Conservation (phyloP, 2,329 filamentous ascomycete genomes). For the Myriosclerotinia scirpicola region DNA sequence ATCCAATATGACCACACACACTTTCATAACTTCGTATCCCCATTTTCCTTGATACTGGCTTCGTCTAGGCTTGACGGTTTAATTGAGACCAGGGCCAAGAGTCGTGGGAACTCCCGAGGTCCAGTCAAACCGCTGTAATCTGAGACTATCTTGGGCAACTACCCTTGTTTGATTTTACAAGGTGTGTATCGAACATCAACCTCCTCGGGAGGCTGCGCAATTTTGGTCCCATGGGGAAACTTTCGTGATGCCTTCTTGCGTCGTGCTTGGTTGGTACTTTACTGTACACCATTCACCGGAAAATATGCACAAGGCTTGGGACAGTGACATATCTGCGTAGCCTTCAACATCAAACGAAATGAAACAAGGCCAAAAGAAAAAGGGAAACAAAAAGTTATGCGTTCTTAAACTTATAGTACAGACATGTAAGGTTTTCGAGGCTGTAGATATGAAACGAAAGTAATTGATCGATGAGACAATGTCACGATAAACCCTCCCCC, state of each 20-base stretch:
- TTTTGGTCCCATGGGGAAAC: conserved; percentile 12
- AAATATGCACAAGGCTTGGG: conserved; percentile 24
- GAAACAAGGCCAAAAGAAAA: not conserved
- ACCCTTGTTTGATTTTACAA: conserved; percentile 25
- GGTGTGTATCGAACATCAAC: conserved; percentile 24
- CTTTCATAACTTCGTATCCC: not conserved
- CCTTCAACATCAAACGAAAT: conserved; percentile 2
- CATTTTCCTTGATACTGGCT: not conserved
- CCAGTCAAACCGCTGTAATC: conserved; percentile 28
- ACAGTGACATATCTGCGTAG: conserved; percentile 18
- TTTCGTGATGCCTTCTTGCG: conserved; percentile 19
- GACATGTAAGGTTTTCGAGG: conserved; percentile 20
- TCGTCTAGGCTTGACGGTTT: conserved; percentile 12
- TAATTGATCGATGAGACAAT: conserved; percentile 17
- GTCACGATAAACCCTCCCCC: conserved; percentile 2
- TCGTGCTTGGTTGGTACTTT: conserved; percentile 8
- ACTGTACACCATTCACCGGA: conserved; percentile 9
- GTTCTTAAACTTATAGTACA: conserved; percentile 19
- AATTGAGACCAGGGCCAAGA: conserved; percentile 8
- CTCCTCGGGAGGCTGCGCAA: conserved; percentile 27
- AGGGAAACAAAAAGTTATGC: not conserved
- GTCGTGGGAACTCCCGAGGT: conserved; percentile 21
- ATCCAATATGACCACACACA: conserved; percentile 10
- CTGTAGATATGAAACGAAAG: conserved; percentile 28
- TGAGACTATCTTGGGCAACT: conserved; percentile 25